Evolutionary conservation across 495 filamentous ascomycete species (phyloP).

Genomic region (Aspergillus olivimuriae): DNA sequence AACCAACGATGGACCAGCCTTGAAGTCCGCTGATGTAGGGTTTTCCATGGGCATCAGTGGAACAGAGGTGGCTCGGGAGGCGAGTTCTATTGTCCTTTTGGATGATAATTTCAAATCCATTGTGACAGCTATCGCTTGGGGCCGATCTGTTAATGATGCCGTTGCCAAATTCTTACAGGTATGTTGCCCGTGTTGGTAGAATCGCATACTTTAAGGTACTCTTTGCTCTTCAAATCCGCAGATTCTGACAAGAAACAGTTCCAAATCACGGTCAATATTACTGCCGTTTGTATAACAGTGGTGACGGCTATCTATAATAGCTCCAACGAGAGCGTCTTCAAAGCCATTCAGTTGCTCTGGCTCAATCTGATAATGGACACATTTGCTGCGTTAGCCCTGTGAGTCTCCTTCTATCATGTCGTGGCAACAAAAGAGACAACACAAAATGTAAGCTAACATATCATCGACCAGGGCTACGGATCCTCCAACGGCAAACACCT

Average conservation of each 20-base stretch:
- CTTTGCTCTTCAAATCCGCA: too few species aligned
- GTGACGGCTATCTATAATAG: conserved; percentile 69
- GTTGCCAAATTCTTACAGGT: conserved; percentile 74
- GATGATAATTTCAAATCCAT: conserved; percentile 89
- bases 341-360: conserved; percentile 86
- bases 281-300: conserved; percentile 76
- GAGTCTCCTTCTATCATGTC: too few species aligned
- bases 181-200: neutral
- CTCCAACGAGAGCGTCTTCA: conserved; percentile 65
- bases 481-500: conserved; percentile 67
- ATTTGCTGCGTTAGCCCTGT: conserved; percentile 76
- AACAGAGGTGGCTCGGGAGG: conserved; percentile 87
- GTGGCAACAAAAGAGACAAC: too few species aligned
- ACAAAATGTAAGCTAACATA: too few species aligned
- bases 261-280: conserved; percentile 88
- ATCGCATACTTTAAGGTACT: too few species aligned
- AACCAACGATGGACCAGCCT: conserved; percentile 82
- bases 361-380: conserved; percentile 95
- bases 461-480: conserved; percentile 69
- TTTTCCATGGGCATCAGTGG: conserved; percentile 92
- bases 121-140: conserved; percentile 85
- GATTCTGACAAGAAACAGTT: conserved; percentile 47
- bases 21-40: conserved; percentile 80
- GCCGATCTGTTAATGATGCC: conserved; percentile 83
- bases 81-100: conserved; percentile 87